Conservation (phyloP, 2,329 filamentous ascomycete species). For the Clarireedia paspali region DNA sequence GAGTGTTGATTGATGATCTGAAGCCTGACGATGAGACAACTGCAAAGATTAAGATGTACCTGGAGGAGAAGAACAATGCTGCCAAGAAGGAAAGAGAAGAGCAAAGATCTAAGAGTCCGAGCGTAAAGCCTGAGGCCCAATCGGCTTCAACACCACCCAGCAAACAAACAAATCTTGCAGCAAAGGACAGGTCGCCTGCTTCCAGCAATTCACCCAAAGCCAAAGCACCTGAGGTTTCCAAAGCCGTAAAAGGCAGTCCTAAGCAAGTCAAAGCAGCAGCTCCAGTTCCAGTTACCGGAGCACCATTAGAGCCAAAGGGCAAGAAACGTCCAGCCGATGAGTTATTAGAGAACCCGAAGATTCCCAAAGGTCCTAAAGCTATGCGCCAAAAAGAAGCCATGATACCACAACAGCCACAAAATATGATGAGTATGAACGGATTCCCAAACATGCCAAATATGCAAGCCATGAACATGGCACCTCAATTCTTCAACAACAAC, state of each 20-base stretch:
- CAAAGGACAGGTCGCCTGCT: constrained; percentile 20
- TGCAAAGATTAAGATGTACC: constrained; percentile 69
- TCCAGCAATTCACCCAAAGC: constrained; percentile 28
- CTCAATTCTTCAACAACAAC: constrained; percentile 12
- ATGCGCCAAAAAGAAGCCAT: constrained; percentile 47
- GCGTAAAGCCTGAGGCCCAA: constrained; percentile 26
- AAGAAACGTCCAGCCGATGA: constrained; percentile 84
- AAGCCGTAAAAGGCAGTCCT: constrained; percentile 19
- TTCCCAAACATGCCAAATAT: constrained; percentile 26
- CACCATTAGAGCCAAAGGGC: constrained; percentile 7
- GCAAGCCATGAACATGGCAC: constrained; percentile 15
- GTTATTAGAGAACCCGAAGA: constrained; percentile 53
- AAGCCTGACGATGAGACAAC: constrained; percentile 72
- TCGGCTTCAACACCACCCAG: constrained; percentile 22
- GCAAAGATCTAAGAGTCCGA: constrained; percentile 39
- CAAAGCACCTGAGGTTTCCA: background rate
- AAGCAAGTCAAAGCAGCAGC: constrained; percentile 10
- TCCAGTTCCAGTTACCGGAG: background rate
- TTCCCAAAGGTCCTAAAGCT: constrained; percentile 57
- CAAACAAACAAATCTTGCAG: constrained; percentile 14
- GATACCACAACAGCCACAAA: constrained; percentile 26
- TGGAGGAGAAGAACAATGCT: constrained; percentile 46
- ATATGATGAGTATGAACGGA: constrained; percentile 35
- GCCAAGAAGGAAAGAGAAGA: constrained; percentile 33
- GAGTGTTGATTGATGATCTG: constrained; percentile 88